Evolutionary conservation across 192 early-diverging fungal genomes (phyloP).

Genomic region (Gonapodya prolifera): DNA sequence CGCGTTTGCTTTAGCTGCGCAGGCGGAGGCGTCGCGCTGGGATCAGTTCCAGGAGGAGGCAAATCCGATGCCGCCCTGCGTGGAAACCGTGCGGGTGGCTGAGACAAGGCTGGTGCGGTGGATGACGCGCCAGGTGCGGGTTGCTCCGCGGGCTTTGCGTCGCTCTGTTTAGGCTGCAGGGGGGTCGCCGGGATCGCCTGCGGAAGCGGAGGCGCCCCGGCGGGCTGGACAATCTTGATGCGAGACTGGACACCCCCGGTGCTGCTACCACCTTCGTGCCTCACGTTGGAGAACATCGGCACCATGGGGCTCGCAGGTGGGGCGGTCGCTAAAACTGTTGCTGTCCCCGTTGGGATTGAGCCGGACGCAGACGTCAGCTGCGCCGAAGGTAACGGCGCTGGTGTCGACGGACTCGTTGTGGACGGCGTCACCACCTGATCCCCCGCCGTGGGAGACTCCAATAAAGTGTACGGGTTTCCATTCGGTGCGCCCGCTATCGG

Average conservation of each 20-base stretch:
- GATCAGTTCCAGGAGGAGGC: neutral
- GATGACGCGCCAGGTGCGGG: neutral
- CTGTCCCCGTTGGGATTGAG: too few species aligned
- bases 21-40: neutral
- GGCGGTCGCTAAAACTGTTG: neutral
- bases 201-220: neutral
- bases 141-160: neutral
- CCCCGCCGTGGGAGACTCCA: neutral
- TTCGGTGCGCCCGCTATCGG: neutral
- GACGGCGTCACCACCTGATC: neutral
- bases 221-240: neutral
- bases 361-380: too few species aligned
- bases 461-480: neutral
- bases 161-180: neutral
- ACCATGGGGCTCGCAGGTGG: neutral
- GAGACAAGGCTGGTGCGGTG: neutral
- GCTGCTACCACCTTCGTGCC: too few species aligned
- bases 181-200: neutral
- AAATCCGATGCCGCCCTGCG: too few species aligned
- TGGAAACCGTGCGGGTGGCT: neutral
- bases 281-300: too few species aligned
- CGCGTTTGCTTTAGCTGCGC: neutral
- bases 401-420: neutral
- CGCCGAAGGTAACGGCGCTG: neutral
- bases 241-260: neutral